A percentile compares a stretch with the other conserved stretches of the same genome.
Evolutionary conservation across 108 stramenopile species (phyloP).

Genomic region (Nitzschia sp.): DNA sequence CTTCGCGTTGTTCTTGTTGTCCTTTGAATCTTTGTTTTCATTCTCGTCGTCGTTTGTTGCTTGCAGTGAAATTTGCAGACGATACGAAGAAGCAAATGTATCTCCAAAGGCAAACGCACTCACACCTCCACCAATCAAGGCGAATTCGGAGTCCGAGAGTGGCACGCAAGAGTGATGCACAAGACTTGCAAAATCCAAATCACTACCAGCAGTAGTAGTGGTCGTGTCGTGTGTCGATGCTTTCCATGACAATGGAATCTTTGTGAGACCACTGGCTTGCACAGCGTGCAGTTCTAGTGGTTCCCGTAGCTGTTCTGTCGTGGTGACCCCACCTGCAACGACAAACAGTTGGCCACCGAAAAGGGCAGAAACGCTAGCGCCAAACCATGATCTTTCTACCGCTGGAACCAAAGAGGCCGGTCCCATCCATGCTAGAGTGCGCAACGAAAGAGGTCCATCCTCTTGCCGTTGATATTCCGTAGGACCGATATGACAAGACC

Average conservation of each 20-base stretch:
- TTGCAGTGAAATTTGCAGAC: background rate
- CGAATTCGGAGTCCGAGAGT: conserved; percentile 30
- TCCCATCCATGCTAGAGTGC: too few species aligned
- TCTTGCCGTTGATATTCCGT: background rate
- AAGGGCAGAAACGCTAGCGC: too few species aligned
- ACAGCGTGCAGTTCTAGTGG: too few species aligned
- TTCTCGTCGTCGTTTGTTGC: background rate
- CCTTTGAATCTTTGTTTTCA: conserved; percentile 5
- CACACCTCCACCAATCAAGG: conserved; percentile 74
- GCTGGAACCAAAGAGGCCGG: too few species aligned
- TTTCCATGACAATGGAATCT: too few species aligned
- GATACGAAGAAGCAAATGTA: conserved; percentile 43
- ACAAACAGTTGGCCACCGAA: too few species aligned
- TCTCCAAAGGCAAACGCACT: conserved; percentile 81
- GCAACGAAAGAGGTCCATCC: too few species aligned
- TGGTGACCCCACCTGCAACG: too few species aligned
- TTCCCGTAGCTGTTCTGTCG: too few species aligned
- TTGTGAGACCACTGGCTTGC: too few species aligned
- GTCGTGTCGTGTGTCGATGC: too few species aligned
- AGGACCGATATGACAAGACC: conserved; percentile 34
- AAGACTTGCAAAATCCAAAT: conserved; percentile 54
- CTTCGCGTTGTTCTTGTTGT: conserved; percentile 6
- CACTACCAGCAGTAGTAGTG: conserved; percentile 14
- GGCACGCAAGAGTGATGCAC: conserved; percentile 57
- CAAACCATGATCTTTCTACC: too few species aligned